Base-by-base conservation (phyloP, 805 yeast species). In the Torulaspora franciscae region DNA sequence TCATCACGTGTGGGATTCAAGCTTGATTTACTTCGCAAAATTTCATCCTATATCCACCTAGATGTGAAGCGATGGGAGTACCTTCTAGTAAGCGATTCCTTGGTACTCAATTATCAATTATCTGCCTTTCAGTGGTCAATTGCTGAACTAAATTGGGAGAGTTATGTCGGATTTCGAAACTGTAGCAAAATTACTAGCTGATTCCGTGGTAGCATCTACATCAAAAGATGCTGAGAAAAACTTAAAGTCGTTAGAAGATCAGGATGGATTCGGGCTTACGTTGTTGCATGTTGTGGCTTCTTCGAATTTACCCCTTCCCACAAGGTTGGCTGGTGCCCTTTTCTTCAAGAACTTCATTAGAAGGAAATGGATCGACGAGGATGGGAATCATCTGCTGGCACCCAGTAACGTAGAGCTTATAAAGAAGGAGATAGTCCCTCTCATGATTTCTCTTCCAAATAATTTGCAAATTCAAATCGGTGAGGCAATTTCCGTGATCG, bases 381-480 rank as follows among this genome's bases (percentile, higher is more conserved):
- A 86, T 43, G 98, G 99, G 6, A 76, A 75, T 40, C 82, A 93
- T 61, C 58, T 80, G 46, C 69, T 90, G 24, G 72, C 81, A 1
- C 48, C 59, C 0, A 66, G 68, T 4, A 96, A 90, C 58, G 85
- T 85, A 1, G 71, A 65, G 5, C 68, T 81, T 36, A 77, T 93
- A 52, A 90, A 90, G 62, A 45, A 66, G 7, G 93, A 88, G 59
- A 85, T 93, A 51, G 76, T 93, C 40, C 80, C 81, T n/a, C 70
- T 90, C 49, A 89, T 93, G 98, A 82, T 90, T 49, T 65, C 77
- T 29, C 70, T 89, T 40, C 96, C 96, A 5, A 77, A 77, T 40
- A 77, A 81, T 53, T 70, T 93, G 45, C 96, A 91, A 61, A 73
- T 81, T n/a, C 99, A 95, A 69, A 77, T 93, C 40, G 98, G 97